Evolutionary conservation across 2,329 filamentous ascomycete genomes (phyloP).

Genomic region (Cladophialophora exuberans): DNA sequence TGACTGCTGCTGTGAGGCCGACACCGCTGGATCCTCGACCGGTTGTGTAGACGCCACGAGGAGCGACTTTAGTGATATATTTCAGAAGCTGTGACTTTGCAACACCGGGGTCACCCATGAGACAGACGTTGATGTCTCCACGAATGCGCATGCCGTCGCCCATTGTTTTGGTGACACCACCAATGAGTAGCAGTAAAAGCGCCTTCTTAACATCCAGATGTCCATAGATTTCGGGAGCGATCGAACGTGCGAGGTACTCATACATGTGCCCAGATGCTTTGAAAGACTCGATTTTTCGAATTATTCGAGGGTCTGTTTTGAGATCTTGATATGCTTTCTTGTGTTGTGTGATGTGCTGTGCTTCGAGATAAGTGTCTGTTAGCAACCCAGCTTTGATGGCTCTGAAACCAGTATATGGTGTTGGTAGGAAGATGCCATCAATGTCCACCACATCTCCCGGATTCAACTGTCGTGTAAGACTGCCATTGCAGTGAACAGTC

Average conservation of each 20-base stretch:
- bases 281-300: constrained; percentile 83
- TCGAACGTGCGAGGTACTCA: constrained; percentile 92
- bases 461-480: constrained; percentile 81
- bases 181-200: constrained; percentile 89
- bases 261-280: constrained; percentile 88
- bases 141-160: constrained; percentile 98
- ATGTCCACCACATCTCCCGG: constrained; percentile 94
- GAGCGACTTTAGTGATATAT: constrained; percentile 97
- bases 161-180: constrained; percentile 94
- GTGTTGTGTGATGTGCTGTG: constrained; percentile 90
- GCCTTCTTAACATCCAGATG: constrained; percentile 98
- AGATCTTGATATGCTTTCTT: constrained; percentile 98
- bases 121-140: constrained; percentile 96
- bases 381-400: constrained; percentile 94
- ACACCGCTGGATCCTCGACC: constrained; percentile 81
- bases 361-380: constrained; percentile 95
- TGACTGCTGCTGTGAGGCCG: constrained; percentile 79
- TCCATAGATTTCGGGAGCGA: constrained; percentile 95
- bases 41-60: constrained; percentile 84
- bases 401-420: constrained; percentile 98
- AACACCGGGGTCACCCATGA: constrained; percentile 99
- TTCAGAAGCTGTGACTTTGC: constrained; percentile 98
- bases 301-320: constrained; percentile 75
- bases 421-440: constrained; percentile 93
- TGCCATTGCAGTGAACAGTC: constrained; percentile 87